phyloP scores from a whole-genome alignment of 2,329 filamentous ascomycete genomes.

The Orbilia oligospora region DNA sequence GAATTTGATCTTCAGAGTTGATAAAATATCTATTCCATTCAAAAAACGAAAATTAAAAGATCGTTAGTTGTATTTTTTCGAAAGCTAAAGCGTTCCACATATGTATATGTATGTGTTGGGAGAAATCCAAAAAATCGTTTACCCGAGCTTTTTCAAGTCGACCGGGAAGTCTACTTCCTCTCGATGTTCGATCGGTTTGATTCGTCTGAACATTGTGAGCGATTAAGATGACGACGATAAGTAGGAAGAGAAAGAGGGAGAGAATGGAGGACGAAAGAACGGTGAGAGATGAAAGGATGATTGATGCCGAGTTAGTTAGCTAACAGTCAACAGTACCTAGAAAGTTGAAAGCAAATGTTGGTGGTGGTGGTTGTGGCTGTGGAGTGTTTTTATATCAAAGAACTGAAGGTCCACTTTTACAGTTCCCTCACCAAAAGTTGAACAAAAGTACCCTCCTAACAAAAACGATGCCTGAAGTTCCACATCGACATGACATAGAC shows the following conservation, averaged over 20 bases:
- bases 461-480: constrained; percentile 39
- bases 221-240: constrained; percentile 7
- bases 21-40: constrained; percentile 78
- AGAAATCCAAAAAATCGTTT: constrained; percentile 54
- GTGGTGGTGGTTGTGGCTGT: constrained; percentile 1
- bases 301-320: background rate
- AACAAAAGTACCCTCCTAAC: constrained; percentile 13
- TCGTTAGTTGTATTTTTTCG: too few species aligned
- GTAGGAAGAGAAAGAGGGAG: background rate
- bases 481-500: constrained; percentile 5
- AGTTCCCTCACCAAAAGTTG: constrained; percentile 18
- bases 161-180: constrained; percentile 80
- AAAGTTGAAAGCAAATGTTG: background rate
- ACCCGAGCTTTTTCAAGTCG: constrained; percentile 81
- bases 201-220: constrained; percentile 80
- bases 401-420: background rate
- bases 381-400: constrained; percentile 1
- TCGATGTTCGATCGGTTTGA: constrained; percentile 73
- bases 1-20: constrained; percentile 81
- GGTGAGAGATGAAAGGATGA: background rate
- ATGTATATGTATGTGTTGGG: constrained; percentile 33
- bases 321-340: background rate
- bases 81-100: background rate
- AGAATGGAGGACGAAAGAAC: background rate
- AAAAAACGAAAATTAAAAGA: background rate